A percentile compares a stretch with the other conserved stretches of the same genome.
Evolutionary conservation across 169 alveolate genomes (phyloP).

Genomic region (Besnoitia besnoiti): DNA sequence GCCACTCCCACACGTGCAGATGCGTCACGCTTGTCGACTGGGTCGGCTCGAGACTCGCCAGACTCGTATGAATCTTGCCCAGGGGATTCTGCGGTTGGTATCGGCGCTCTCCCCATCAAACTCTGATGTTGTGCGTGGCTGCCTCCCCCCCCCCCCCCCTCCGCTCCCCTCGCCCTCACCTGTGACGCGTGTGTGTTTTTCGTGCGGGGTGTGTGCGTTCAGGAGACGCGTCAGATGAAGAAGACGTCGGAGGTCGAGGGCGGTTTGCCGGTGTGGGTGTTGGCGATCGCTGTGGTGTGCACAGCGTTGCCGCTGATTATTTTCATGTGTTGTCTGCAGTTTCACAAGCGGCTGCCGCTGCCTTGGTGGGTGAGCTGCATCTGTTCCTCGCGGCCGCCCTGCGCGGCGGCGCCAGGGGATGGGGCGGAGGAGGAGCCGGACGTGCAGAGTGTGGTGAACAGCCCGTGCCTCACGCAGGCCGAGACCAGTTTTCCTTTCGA

Average conservation of each 20-base stretch:
- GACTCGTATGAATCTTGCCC: too few relatives aligned
- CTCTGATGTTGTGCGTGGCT: too few relatives aligned
- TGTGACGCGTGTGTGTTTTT: too few relatives aligned
- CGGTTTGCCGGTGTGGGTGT: not conserved
- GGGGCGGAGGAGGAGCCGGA: not conserved
- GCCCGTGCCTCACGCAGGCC: not conserved
- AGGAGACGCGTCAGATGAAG: not conserved
- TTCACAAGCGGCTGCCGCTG: not conserved
- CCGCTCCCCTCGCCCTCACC: too few relatives aligned
- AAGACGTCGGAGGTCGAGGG: slow-evolving; percentile 9
- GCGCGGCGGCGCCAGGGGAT: not conserved
- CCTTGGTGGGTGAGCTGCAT: slow-evolving; percentile 39
- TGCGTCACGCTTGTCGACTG: too few relatives aligned
- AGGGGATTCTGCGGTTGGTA: too few relatives aligned
- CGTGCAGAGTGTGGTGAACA: not conserved
- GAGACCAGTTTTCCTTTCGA: not conserved
- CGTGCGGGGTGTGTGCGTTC: not conserved
- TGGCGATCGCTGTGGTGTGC: slow-evolving; percentile 19
- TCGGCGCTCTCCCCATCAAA: too few relatives aligned
- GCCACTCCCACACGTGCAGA: too few relatives aligned
- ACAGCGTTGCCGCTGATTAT: slow-evolving; percentile 6
- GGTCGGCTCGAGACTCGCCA: too few relatives aligned
- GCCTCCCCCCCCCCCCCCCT: too few relatives aligned
- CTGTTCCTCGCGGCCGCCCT: slow-evolving; percentile 25
- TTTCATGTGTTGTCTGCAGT: slow-evolving; percentile 31